Percentiles rank a stretch among this genome's conserved stretches.
Evolutionary conservation across 164 flowering plant genomes (phyloP).

Genomic region (Stephania japonica): DNA sequence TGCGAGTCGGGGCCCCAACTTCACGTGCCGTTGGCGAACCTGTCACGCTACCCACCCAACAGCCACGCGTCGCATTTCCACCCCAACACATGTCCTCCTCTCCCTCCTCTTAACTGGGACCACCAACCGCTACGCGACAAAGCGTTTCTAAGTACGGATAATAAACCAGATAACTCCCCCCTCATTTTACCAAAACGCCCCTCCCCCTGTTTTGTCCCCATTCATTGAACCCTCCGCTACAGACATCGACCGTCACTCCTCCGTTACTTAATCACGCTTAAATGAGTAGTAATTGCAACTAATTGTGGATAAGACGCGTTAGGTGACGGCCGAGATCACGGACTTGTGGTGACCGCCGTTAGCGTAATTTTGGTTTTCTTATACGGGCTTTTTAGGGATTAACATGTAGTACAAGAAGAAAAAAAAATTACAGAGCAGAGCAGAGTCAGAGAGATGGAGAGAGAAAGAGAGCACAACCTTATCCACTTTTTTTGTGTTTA

Average conservation of each 20-base stretch:
- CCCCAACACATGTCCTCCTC: constrained; percentile 5
- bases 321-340: not conserved
- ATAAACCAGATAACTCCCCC: not conserved
- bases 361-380: not conserved
- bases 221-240: not conserved
- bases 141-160: not conserved
- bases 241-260: not conserved
- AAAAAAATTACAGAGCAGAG: not conserved
- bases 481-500: constrained; percentile 13
- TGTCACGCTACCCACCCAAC: not conserved
- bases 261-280: no score
- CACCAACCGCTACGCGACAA: constrained; percentile 11
- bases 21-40: constrained; percentile 15
- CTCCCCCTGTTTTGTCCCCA: not conserved
- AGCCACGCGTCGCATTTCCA: not conserved
- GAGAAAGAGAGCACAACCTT: constrained; percentile 4
- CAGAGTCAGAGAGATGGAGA: not conserved
- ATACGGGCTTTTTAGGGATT: not conserved
- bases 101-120: constrained; percentile 14
- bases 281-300: not conserved
- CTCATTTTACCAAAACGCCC: not conserved
- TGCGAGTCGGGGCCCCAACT: constrained; percentile 18
- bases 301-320: not conserved
- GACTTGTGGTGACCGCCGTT: not conserved
- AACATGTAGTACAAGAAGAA: not conserved